Conservation (phyloP, 2,329 filamentous ascomycete genomes). For the Ophiostoma tasmaniense region DNA sequence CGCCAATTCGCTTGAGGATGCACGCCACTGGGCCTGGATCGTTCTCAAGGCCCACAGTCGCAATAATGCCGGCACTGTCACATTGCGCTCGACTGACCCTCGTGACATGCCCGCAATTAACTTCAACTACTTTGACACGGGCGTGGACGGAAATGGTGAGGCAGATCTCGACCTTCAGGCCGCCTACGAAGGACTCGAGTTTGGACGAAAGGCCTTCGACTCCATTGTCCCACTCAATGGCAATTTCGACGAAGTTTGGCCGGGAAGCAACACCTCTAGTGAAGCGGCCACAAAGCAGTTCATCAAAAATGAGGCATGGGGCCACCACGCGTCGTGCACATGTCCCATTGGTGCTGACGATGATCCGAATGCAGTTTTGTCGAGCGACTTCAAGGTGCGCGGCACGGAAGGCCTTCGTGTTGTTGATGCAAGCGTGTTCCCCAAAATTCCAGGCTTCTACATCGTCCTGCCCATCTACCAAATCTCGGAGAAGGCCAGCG, state of each 20-base stretch:
- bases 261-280: neutral
- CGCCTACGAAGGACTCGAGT: neutral
- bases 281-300: neutral
- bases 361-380: neutral
- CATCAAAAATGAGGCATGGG: neutral
- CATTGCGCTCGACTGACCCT: neutral
- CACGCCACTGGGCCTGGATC: neutral
- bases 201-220: neutral
- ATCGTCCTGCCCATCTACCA: neutral
- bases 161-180: neutral
- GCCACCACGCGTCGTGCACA: neutral
- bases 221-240: neutral
- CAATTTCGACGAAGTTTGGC: neutral
- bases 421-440: neutral
- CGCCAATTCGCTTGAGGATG: neutral
- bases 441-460: neutral
- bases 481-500: neutral
- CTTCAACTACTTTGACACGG: neutral
- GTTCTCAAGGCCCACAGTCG: neutral
- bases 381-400: neutral
- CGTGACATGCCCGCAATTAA: neutral
- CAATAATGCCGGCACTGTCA: neutral
- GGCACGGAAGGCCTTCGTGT: neutral
- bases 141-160: neutral
- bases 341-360: neutral